phyloP scores from a whole-genome alignment of 1,284 basidiomycete species.

The Kalmanozyma brasiliensis region DNA sequence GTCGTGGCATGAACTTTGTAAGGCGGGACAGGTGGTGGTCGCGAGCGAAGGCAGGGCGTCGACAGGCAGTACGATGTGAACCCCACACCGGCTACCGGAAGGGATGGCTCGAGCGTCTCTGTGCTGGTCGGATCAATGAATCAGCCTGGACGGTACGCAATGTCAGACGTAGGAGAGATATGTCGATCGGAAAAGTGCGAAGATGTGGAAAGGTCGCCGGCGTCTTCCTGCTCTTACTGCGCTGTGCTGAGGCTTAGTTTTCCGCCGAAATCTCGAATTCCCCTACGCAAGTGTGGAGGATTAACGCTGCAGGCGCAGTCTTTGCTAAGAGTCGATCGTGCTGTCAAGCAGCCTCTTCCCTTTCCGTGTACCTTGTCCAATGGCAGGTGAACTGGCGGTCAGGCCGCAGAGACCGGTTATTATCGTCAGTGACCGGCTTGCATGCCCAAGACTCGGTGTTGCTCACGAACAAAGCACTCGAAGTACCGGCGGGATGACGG shows the following conservation, averaged over 20 bases:
- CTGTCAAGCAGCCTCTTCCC: background rate
- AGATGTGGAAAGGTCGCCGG: no score
- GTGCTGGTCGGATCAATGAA: conserved; percentile 8
- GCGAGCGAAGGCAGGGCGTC: background rate
- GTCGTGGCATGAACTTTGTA: conserved; percentile 35
- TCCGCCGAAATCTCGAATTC: background rate
- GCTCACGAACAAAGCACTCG: no score
- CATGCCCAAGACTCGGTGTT: no score
- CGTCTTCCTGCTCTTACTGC: conserved; percentile 3
- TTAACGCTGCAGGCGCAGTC: background rate
- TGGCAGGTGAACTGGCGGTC: no score
- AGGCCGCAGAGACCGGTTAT: no score
- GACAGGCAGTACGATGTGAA: no score
- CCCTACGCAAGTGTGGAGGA: conserved; percentile 23
- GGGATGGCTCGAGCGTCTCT: conserved; percentile 15
- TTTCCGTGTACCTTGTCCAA: no score
- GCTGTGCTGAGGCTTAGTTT: conserved; percentile 4
- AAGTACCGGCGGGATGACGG: no score
- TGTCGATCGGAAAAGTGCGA: conserved; percentile 29
- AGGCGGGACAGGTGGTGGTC: background rate
- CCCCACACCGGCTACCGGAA: background rate
- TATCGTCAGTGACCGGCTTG: no score
- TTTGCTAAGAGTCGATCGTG: conserved; percentile 35
- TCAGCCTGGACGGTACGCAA: conserved; percentile 2
- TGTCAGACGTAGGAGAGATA: background rate